Evolutionary conservation across 306 rosid genomes (phyloP), one percentile per base, ranked within the genome.

Genomic region (Prunus campanulata): DNA sequence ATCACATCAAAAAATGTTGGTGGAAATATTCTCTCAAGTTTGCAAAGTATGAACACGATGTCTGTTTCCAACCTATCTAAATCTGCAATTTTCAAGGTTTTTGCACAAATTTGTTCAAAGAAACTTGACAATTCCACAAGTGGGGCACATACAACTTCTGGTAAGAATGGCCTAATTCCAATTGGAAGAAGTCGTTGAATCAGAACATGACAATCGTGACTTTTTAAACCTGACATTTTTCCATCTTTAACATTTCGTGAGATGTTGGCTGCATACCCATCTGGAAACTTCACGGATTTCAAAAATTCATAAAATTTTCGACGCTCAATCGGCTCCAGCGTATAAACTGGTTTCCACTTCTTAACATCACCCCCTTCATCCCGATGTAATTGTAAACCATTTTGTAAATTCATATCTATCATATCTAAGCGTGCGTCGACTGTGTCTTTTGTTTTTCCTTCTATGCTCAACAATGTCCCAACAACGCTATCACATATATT

Each of bases 91-190:
- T 27, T 10, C 29, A 68, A 12, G n/a, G 35, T 68, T 44, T 42
- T 46, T 68, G 72, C 54, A 68, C 72, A 68, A 8, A 68, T 42
- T 7, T 68, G 46, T 18, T 52, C 3, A 11, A 68, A 44, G 32
- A 68, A 68, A 52, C n/a, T 68, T 19, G 54, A 68, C 72, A 68
- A 42, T 27, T 68, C 72, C 44, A 30, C 14, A 42, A 68, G 46
- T 68, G 72, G 12, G 20, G 55, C 22, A 18, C 19, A 68, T 39
- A 68, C 49, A 44, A 2, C 35, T 6, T 16, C 2, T 68, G n/a
- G 50, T 3, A 68, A 68, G 27, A 46, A 68, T 46, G 72, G 14
- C 18, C 54, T 22, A 46, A 46, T 46, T 19, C 72, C 72, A 8
- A 68, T 39, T 44, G 72, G 54, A 18, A 68, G 29, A 68, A 68